These are phyloP conservation scores for Zasmidium cellare DNA, from an alignment of 2,329 filamentous ascomycete species.

Conservation along the genomic window DNA sequence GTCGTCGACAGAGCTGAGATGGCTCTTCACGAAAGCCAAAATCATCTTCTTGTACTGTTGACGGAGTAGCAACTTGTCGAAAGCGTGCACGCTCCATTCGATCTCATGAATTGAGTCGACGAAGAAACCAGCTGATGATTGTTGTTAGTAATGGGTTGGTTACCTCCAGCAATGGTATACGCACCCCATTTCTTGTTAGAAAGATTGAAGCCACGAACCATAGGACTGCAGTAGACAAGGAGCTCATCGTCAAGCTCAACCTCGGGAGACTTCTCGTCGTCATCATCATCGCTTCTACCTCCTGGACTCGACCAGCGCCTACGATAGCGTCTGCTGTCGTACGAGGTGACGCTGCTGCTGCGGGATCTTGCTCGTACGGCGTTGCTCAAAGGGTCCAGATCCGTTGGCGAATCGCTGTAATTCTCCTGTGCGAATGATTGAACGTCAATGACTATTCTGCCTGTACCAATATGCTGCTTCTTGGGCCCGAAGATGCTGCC, in stretches of 20 bases:
- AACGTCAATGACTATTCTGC: conserved; percentile 7
- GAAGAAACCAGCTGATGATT: neutral
- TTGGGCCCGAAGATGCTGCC: neutral
- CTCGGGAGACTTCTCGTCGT: neutral
- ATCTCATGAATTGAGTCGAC: conserved; percentile 31
- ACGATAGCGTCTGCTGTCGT: neutral
- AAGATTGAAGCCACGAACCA: conserved; percentile 7
- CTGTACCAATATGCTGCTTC: conserved; percentile 3
- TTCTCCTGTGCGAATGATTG: conserved; percentile 5
- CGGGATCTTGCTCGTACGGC: conserved; percentile 4
- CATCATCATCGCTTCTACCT: neutral
- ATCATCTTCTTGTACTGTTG: conserved; percentile 18
- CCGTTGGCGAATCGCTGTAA: neutral
- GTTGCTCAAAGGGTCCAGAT: neutral
- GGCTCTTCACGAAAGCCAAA: conserved; percentile 15
- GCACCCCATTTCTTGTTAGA: conserved; percentile 30
- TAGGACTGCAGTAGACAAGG: conserved; percentile 2
- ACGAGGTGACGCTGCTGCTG: conserved; percentile 2
- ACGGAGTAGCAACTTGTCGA: conserved; percentile 32
- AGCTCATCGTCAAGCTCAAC: neutral
- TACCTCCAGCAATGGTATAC: neutral
- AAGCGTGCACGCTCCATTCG: conserved; percentile 32
- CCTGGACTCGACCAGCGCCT: neutral
- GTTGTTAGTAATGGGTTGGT: neutral
- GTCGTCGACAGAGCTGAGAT: conserved; percentile 13